A percentile compares a stretch with the other conserved stretches of the same genome.
These are phyloP conservation scores for Sabuloglossum arenarium DNA, from an alignment of 495 filamentous ascomycete genomes.

Conservation along the genomic window DNA sequence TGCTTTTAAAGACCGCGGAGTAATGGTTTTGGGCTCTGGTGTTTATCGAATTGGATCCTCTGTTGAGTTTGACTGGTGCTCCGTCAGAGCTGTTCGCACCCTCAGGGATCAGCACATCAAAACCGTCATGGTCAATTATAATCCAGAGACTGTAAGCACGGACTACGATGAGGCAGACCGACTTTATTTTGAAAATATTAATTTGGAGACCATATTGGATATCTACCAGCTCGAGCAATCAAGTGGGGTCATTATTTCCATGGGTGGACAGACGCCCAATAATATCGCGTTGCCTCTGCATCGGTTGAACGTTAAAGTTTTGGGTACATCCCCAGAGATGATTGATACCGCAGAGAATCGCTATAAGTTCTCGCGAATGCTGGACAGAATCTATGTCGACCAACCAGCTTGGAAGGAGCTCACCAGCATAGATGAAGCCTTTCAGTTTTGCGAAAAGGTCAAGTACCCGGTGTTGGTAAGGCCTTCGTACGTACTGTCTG, in stretches of 20 bases:
- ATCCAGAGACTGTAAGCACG: slow-evolving; percentile 85
- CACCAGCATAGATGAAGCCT: slow-evolving; percentile 73
- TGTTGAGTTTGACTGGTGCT: slow-evolving; percentile 98
- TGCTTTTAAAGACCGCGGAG: slow-evolving; percentile 64
- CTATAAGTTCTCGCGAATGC: slow-evolving; percentile 94
- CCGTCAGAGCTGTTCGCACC: slow-evolving; percentile 87
- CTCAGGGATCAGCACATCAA: slow-evolving; percentile 74
- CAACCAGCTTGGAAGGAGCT: slow-evolving; percentile 97
- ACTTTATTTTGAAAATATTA: slow-evolving; percentile 96
- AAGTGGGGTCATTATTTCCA: slow-evolving; percentile 83
- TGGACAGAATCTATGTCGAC: slow-evolving; percentile 86
- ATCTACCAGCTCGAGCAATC: slow-evolving; percentile 83
- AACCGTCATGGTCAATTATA: slow-evolving; percentile 97
- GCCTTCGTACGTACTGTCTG: slow-evolving; percentile 93
- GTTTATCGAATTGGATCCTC: slow-evolving; percentile 96
- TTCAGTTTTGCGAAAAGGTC: slow-evolving; percentile 68
- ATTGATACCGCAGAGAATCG: slow-evolving; percentile 95
- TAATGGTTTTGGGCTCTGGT: slow-evolving; percentile 92
- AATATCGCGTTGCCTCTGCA: slow-evolving; percentile 87
- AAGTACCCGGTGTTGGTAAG: slow-evolving; percentile 87
- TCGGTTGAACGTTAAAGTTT: slow-evolving; percentile 72
- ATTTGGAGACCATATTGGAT: slow-evolving; percentile 80
- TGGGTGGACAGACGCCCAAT: slow-evolving; percentile 96
- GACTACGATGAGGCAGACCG: slow-evolving; percentile 94
- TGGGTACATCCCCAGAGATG: slow-evolving; percentile 96